phyloP scores from a whole-genome alignment of 1,284 basidiomycete species.

The Ceratobasidium sp. region DNA sequence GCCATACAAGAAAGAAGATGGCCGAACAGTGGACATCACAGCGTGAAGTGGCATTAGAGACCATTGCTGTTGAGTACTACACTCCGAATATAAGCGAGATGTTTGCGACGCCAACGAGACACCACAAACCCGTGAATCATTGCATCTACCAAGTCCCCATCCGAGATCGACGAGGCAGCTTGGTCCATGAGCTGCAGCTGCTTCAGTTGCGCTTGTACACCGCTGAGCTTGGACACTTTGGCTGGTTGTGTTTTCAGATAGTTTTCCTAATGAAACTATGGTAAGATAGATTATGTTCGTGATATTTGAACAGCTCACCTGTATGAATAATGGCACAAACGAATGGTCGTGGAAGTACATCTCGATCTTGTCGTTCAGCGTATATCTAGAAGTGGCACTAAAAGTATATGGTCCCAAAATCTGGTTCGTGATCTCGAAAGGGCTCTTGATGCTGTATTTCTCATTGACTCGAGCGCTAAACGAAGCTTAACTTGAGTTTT shows the following conservation, averaged over 20 bases:
- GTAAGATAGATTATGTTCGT: slow-evolving; percentile 1
- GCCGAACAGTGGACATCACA: slow-evolving; percentile 86
- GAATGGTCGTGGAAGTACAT: slow-evolving; percentile 96
- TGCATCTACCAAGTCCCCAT: slow-evolving; percentile 93
- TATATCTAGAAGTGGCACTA: slow-evolving; percentile 80
- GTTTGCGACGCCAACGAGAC: slow-evolving; percentile 19
- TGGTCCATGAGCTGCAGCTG: slow-evolving; percentile 85
- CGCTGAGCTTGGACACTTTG: slow-evolving; percentile 64
- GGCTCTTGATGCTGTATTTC: slow-evolving; percentile 91
- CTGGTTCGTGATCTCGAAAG: slow-evolving; percentile 87
- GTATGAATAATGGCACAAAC: slow-evolving; percentile 94
- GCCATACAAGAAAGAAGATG: slow-evolving; percentile 85
- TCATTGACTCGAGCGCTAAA: slow-evolving; percentile 86
- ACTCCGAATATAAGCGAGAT: slow-evolving; percentile 1
- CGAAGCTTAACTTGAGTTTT: slow-evolving; percentile 30
- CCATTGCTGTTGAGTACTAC: slow-evolving; percentile 94
- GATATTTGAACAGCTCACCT: slow-evolving; percentile 61
- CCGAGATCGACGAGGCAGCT: slow-evolving; percentile 91
- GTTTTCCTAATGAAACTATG: slow-evolving; percentile 72
- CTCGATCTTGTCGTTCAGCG: slow-evolving; percentile 92
- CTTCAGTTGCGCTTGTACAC: slow-evolving; percentile 73
- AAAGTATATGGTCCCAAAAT: slow-evolving; percentile 92
- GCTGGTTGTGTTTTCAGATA: slow-evolving; percentile 86
- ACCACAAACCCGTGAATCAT: slow-evolving; percentile 88
- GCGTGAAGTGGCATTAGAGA: slow-evolving; percentile 93